Base-by-base conservation (phyloP, 2,329 filamentous ascomycete genomes). In the Fusarium brachygibbosum region DNA sequence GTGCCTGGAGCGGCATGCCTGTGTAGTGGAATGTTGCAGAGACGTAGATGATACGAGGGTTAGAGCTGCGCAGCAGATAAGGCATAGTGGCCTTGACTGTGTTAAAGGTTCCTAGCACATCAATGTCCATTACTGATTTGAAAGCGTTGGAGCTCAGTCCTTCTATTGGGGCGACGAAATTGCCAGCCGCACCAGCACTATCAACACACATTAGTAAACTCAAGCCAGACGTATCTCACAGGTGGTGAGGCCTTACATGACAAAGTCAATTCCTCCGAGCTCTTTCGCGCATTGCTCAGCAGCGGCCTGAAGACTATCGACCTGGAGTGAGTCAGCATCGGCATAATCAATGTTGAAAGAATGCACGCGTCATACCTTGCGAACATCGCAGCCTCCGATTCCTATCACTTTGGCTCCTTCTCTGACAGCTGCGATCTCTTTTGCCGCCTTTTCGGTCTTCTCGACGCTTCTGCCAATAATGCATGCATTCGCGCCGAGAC, bases 111-210 rank as follows among this genome's bases (percentile, higher is more conserved):
- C 96, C 96, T 35, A 98, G 80, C 4, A 97, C 91, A 78, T 98
- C 96, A 76, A 99, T 99, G 66, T 98, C 96, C 75, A 98, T 95
- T 70, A 99, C 96, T 0, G 93, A 86, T 80, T 94, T 97, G 88
- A 99, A 97, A 5, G 93, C 96, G 77, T 98, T 98, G 61, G 92
- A 82, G 40, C 89, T 93, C 50, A 98, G 87, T 66, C 91, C 91
- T 40, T 91, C 87, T 63, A 98, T 91, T 6, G 95, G 92, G 1
- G 93, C 91, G 23, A 99, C 86, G 80, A 98, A 99, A 80, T 99
- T 99, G 62, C 96, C 96, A 19, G 96, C 96, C 16, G 96, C 96
- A 51, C 96, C 96, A 21, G 95, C 95, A 77, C 92, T 96, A 74
- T 50, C n/a, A 16, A 16, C 14, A 34, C 34, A 7, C 17, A 21